Base-by-base conservation (phyloP, 192 early-diverging fungal genomes). In the Mycoemilia scoparia region DNA sequence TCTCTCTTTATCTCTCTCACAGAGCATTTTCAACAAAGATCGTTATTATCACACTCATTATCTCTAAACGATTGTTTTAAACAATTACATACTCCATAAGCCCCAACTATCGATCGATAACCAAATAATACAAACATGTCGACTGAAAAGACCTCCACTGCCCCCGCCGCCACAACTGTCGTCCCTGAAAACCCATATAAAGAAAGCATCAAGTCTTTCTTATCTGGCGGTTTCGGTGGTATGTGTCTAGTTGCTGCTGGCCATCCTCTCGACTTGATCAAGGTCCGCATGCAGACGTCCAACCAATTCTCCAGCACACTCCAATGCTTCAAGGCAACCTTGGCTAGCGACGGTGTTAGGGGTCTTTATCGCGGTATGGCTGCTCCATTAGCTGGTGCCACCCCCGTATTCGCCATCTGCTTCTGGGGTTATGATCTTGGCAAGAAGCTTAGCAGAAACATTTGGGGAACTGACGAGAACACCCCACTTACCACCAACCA, bases 291-390 rank as follows among this genome's bases (percentile, higher is more conserved):
- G 56, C 92, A 97, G 53, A 97, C 92, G 12, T 73, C 77, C 32
- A 73, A 76, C 21, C 66, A 70, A 40, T 90, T 91, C 71, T 83
- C 70, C 35, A 81, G 82, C 43, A 78, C 83, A 15, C 50, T 72
- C n/a, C 87, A 97, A 53, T 87, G 84, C 52, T 81, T 88, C 64
- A 69, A 71, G 60, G 73, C 92, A 66, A 90, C 84, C 11, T 46
- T 97, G 23, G 83, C 77, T 22, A 82, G 77, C 46, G 90, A 86
- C 54, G 93, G 93, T 28, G 32, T 93, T 28, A 61, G 73, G 24
- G 90, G 87, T 41, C 68, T 98, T 32, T 98, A 98, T 74, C 79
- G 80, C 28, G 93, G 93, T 26, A 92, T 95, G 82, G 71, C 75
- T 4, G 74, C 90, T 9, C 93, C 93, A 24, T 59, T 98, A 18